Conservation (phyloP, 306 rosid genomes). For the Prosopis cineraria region DNA sequence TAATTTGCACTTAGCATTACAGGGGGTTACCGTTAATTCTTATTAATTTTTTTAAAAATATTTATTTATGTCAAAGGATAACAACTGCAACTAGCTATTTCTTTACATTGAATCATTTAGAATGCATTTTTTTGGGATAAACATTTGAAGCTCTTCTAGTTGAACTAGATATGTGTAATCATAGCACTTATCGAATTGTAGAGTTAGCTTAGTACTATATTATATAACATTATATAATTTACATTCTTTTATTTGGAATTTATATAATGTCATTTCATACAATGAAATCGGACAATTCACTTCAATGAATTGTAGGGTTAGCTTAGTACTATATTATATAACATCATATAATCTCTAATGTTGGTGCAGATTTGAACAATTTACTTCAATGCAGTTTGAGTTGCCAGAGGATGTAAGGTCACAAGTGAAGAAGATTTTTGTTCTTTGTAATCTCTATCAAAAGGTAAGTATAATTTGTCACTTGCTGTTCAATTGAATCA, state of each 20-base stretch:
- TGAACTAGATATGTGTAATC: constrained; percentile 1
- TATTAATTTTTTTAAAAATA: too few species aligned
- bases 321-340: not conserved
- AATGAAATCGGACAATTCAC: constrained; percentile 3
- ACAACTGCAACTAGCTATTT: too few species aligned
- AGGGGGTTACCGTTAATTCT: too few species aligned
- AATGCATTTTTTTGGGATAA: not conserved
- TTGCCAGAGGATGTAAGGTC: constrained; percentile 78
- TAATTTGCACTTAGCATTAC: too few species aligned
- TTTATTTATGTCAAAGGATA: too few species aligned
- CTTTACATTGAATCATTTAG: not conserved
- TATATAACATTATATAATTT: not conserved
- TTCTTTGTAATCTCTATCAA: constrained; percentile 84
- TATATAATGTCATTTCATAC: constrained; percentile 4
- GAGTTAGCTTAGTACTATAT: constrained; percentile 6
- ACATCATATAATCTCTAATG: constrained; percentile 15
- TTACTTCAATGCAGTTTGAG: constrained; percentile 64
- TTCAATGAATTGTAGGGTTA: not conserved
- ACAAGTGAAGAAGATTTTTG: constrained; percentile 71
- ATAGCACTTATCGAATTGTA: not conserved
- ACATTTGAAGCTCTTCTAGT: constrained; percentile 1
- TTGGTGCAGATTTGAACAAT: constrained; percentile 16
- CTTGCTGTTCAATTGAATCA: constrained; percentile 26
- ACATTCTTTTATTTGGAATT: not conserved
- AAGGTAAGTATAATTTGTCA: constrained; percentile 61